A percentile compares a stretch with the other conserved stretches of the same genome.
Evolutionary conservation across 352 stramenopile species (phyloP).

Genomic region (Detonula confervacea): DNA sequence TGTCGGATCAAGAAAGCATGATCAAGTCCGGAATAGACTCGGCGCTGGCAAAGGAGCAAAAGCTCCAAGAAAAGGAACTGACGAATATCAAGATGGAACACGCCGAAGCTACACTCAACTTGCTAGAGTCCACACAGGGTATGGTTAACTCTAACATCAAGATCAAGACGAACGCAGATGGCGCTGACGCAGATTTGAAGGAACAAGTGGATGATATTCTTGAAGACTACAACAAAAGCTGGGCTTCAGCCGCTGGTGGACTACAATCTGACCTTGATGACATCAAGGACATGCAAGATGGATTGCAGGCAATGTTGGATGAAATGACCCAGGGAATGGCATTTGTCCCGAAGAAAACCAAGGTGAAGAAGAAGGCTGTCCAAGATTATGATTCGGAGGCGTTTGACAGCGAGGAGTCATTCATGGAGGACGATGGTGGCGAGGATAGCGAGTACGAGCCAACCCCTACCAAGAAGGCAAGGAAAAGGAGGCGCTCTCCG

Average conservation of each 20-base stretch:
- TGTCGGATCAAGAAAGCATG: slow-evolving; percentile 21
- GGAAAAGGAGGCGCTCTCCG: slow-evolving; percentile 1
- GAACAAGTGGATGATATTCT: slow-evolving; percentile 49
- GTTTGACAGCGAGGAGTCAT: slow-evolving; percentile 46
- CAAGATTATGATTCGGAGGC: slow-evolving; percentile 33
- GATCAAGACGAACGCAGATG: slow-evolving; percentile 33
- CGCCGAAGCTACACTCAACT: slow-evolving; percentile 50
- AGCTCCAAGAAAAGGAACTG: slow-evolving; percentile 43
- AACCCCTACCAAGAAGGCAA: slow-evolving; percentile 28
- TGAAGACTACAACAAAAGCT: slow-evolving; percentile 44
- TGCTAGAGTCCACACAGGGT: slow-evolving; percentile 65
- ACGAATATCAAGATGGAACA: slow-evolving; percentile 67
- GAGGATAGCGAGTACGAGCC: slow-evolving; percentile 45
- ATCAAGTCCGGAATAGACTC: slow-evolving; percentile 32
- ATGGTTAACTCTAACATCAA: slow-evolving; percentile 55
- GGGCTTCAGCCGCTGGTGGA: slow-evolving; percentile 23
- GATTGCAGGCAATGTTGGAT: slow-evolving; percentile 49
- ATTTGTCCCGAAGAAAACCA: slow-evolving; percentile 31
- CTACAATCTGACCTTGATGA: slow-evolving; percentile 56
- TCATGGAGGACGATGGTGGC: slow-evolving; percentile 33
- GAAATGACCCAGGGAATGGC: slow-evolving; percentile 41
- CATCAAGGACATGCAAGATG: slow-evolving; percentile 53
- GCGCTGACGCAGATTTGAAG: slow-evolving; percentile 30
- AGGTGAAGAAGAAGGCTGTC: slow-evolving; percentile 39
- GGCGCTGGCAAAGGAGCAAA: slow-evolving; percentile 49